These are phyloP conservation scores for Trametes villosa DNA, from an alignment of 768 basidiomycete species.

Conservation along the genomic window DNA sequence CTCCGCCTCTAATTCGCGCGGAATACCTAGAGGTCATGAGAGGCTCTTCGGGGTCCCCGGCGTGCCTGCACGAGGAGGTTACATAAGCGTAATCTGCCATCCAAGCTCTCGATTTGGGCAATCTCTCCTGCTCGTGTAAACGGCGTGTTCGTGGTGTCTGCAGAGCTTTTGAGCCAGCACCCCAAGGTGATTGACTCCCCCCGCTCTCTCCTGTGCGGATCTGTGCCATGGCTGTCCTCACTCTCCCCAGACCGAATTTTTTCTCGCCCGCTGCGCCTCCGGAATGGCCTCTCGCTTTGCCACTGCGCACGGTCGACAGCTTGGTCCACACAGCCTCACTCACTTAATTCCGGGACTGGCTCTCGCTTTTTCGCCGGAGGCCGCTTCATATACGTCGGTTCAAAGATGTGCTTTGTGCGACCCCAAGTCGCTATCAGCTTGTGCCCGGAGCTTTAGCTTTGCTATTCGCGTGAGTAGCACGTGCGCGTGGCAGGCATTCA, in stretches of 20 bases:
- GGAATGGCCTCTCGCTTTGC: slow-evolving; percentile 1
- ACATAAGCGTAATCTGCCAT: slow-evolving; percentile 11
- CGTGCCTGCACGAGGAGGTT: slow-evolving; percentile 2
- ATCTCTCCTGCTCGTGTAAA: slow-evolving; percentile 28
- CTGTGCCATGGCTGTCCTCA: slow-evolving; percentile 20
- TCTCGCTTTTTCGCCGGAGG: slow-evolving; percentile 13
- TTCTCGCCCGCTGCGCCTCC: slow-evolving; percentile 4
- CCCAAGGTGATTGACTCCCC: slow-evolving; percentile 29
- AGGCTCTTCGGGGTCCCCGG: background rate
- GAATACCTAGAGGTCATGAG: background rate
- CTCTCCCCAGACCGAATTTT: slow-evolving; percentile 19
- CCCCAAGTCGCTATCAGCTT: slow-evolving; percentile 6
- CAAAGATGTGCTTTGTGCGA: slow-evolving; percentile 23
- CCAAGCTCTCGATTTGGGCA: slow-evolving; percentile 9
- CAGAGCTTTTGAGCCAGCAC: slow-evolving; percentile 32
- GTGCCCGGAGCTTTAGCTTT: slow-evolving; percentile 24
- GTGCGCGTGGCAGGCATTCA: slow-evolving; percentile 25
- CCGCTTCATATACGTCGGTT: slow-evolving; percentile 7
- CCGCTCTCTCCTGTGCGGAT: slow-evolving; percentile 30
- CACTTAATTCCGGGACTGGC: slow-evolving; percentile 9
- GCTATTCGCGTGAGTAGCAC: slow-evolving; percentile 30
- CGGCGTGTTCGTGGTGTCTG: slow-evolving; percentile 34
- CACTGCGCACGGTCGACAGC: background rate
- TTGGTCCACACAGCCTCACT: slow-evolving; percentile 14
- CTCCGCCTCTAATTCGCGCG: too few relatives aligned